phyloP scores from a whole-genome alignment of 352 stramenopile species.

The Phytopythium ostracodes region DNA sequence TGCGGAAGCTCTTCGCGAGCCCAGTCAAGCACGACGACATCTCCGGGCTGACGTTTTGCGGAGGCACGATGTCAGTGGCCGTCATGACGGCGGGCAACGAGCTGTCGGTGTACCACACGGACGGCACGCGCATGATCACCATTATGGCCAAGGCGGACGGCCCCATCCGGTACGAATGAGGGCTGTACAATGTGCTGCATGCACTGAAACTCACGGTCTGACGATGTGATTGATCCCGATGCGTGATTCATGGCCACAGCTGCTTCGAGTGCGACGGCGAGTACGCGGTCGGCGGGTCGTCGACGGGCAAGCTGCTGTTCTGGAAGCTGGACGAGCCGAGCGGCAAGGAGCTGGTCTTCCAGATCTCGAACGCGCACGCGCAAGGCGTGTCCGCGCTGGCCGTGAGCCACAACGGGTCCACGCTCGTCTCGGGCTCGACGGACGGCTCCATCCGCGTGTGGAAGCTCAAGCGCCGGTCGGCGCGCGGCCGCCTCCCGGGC shows the following conservation, averaged over 20 bases:
- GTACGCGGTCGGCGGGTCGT: constrained; percentile 69
- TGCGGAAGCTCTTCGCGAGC: constrained; percentile 55
- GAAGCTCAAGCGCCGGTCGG: constrained; percentile 61
- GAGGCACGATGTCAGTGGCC: constrained; percentile 39
- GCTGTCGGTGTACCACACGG: constrained; percentile 57
- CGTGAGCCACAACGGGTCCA: constrained; percentile 53
- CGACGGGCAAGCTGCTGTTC: constrained; percentile 72
- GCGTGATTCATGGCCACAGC: constrained; percentile 18
- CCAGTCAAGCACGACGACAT: constrained; percentile 54
- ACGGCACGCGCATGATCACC: constrained; percentile 52
- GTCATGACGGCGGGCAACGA: constrained; percentile 73
- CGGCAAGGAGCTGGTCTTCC: constrained; percentile 58
- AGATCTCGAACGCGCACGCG: constrained; percentile 68
- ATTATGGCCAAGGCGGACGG: constrained; percentile 61
- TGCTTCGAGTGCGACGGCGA: constrained; percentile 80
- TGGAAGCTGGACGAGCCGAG: constrained; percentile 79
- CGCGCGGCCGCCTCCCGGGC: constrained; percentile 40
- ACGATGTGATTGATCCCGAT: background rate
- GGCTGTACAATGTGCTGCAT: background rate
- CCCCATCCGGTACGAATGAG: constrained; percentile 39
- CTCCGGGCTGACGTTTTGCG: constrained; percentile 60
- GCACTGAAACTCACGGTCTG: background rate
- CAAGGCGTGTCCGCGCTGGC: constrained; percentile 59
- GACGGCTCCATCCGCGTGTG: constrained; percentile 77
- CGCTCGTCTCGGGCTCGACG: constrained; percentile 49